phyloP scores from a whole-genome alignment of 345 rosid species.

The Euphorbia peplus region DNA sequence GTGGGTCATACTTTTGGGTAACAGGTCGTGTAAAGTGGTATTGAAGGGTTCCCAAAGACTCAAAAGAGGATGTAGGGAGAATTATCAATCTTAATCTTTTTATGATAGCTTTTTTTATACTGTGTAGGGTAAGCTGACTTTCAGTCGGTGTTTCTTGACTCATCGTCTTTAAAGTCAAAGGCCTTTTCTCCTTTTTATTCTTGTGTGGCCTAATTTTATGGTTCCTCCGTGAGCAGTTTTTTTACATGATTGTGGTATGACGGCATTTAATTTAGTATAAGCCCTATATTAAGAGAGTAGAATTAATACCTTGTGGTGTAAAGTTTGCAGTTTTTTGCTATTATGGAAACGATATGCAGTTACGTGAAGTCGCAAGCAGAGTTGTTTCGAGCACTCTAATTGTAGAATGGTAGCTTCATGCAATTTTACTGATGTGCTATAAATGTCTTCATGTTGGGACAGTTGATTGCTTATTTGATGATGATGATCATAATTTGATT shows the following conservation, averaged over 20 bases:
- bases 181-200: conserved; percentile 12
- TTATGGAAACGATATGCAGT: background rate
- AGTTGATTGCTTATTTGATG: too few relatives aligned
- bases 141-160: conserved; percentile 18
- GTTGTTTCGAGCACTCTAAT: too few relatives aligned
- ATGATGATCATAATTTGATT: too few relatives aligned
- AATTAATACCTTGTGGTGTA: conserved; percentile 14
- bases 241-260: conserved; percentile 17
- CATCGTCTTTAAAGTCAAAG: conserved; percentile 10
- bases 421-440: too few relatives aligned
- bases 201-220: conserved; percentile 7
- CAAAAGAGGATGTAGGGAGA: conserved; percentile 23
- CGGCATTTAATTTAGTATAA: background rate
- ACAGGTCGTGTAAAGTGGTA: conserved; percentile 38
- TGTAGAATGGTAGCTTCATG: too few relatives aligned
- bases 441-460: too few relatives aligned
- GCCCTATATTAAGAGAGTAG: background rate
- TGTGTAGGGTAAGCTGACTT: conserved; percentile 25
- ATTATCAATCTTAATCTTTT: conserved; percentile 20
- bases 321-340: background rate
- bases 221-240: conserved; percentile 19
- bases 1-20: conserved; percentile 16
- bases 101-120: conserved; percentile 17
- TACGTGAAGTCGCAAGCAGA: too few relatives aligned
- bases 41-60: conserved; percentile 26